These are phyloP conservation scores for Sindora glabra DNA, from an alignment of 306 rosid species.

Conservation along the genomic window DNA sequence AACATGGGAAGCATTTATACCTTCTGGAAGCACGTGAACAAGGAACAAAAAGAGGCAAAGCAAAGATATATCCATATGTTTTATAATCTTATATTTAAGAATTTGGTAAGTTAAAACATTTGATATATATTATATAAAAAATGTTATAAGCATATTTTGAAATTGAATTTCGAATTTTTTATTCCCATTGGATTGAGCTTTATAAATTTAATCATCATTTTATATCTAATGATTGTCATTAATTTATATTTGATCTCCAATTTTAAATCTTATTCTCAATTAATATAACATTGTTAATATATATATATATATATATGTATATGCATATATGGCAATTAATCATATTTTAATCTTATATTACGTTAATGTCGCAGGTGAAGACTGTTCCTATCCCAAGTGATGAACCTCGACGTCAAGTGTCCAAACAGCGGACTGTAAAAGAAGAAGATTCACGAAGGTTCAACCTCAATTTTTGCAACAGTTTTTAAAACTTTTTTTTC, in stretches of 20 bases:
- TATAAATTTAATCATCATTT: too few relatives aligned
- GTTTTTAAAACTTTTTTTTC: neutral
- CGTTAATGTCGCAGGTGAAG: conserved; percentile 50
- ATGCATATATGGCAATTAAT: too few relatives aligned
- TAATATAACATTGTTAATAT: too few relatives aligned
- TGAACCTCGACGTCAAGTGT: conserved; percentile 29
- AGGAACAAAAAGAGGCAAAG: conserved; percentile 73
- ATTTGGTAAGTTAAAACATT: conserved; percentile 38
- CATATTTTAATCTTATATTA: neutral
- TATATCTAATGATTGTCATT: too few relatives aligned
- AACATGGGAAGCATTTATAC: conserved; percentile 71
- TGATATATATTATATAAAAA: neutral
- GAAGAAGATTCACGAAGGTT: conserved; percentile 35
- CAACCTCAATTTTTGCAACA: conserved; percentile 27
- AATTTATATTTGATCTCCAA: too few relatives aligned
- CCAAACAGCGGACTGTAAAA: conserved; percentile 28
- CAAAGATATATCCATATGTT: conserved; percentile 84
- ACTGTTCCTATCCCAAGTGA: conserved; percentile 48
- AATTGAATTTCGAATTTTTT: too few relatives aligned
- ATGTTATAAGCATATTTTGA: neutral
- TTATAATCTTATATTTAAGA: conserved; percentile 59
- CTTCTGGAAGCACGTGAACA: conserved; percentile 70
- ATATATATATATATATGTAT: too few relatives aligned
- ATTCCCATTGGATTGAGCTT: too few relatives aligned
- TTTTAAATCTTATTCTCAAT: too few relatives aligned